Base-by-base conservation (phyloP, 345 rosid species). In the Camelina sativa region DNA sequence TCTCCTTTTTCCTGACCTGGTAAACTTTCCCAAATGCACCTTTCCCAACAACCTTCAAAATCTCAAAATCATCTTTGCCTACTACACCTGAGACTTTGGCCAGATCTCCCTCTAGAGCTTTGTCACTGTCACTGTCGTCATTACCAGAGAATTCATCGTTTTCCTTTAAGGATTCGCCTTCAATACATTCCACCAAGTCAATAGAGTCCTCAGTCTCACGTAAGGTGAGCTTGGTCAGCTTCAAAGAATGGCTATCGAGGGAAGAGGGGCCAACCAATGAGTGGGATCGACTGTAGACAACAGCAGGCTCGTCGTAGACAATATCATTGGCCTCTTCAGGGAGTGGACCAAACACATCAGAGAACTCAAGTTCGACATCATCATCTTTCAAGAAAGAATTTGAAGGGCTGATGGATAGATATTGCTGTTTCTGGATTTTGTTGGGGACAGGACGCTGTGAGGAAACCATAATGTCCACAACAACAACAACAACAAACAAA, bases 11-110 rank as follows among this genome's bases (percentile, higher is more conserved):
- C 86, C 89, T 88, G 51, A 90, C 98, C 81, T 92, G 96, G 74
- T 78, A 90, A 3, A 92, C 98, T 85, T 85, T 92, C 48, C 90
- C 98, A 83, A 92, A 92, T 54, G 95, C 93, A 82, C 98, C 98
- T 79, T 91, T 86, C 75, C 98, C 98, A 53, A 90, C 98, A 63
- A 92, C 86, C 77, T 86, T 92, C 83, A 92, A 52, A 81, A 82
- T 80, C 82, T 90, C 96, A 81, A 92, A 92, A 74, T 92, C 91
- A 8, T 89, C 91, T 69, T 87, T 84, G 57, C 88, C 89, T 40
- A 95, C 87, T 19, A 59, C 74, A 71, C 77, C 74, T 62, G 69
- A 38, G 66, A 63, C 44, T 66, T 58, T 76, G 20, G 1, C 58
- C 65, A 71, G 72, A 20, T 61, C 76, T 28, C 60, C 59, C 69